Evolutionary conservation across 352 stramenopile genomes (phyloP), one percentile per base, ranked within the genome.

Genomic region (Pythium folliculosum): DNA sequence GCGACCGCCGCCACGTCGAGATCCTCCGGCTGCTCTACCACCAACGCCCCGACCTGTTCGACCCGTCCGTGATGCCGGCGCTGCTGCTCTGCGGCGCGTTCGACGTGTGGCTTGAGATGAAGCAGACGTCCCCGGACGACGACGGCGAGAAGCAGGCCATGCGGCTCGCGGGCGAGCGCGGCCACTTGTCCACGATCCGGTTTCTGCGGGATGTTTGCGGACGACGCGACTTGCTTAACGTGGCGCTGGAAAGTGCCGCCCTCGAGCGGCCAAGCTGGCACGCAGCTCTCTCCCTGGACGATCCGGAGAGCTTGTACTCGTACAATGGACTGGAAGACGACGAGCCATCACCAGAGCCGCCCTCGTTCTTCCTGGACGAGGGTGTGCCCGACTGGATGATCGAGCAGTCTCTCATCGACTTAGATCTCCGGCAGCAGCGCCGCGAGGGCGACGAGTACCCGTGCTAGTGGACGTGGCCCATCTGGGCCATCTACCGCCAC

Each of bases 301-400:
- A 62, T 19, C 55, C 55, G 1, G 55, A 52, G 10, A 22, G 38
- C 21, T 40, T 21, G 22, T 40, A 37, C 23, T 30, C 5, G 12
- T 62, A 43, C 21, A 17, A n/a, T n/a, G n/a, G n/a, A n/a, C 13
- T 50, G 0, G 27, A 32, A 2, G 35, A 50, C 21, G 19, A 61
- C 13, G n/a, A 40, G 27, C 5, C 27, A 32, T 32, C 27, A 2
- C 27, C 27, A 32, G 27, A 32, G 27, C 14, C 23, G 21, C 12
- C 22, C 5, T 62, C 55, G 9, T 62, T 62, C 25, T 62, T 44
- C 43, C 25, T 53, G 5, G 55, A 62, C 30, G 25, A 53, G 0
- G 55, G 25, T 5, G 30, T 62, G 3, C 55, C 55, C 6, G 55
- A 62, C 55, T 62, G 55, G 55, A 62, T 62, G 55, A 62, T 53